Evolutionary conservation across 352 stramenopile genomes (phyloP).

Genomic region (Peronospora destructor): DNA sequence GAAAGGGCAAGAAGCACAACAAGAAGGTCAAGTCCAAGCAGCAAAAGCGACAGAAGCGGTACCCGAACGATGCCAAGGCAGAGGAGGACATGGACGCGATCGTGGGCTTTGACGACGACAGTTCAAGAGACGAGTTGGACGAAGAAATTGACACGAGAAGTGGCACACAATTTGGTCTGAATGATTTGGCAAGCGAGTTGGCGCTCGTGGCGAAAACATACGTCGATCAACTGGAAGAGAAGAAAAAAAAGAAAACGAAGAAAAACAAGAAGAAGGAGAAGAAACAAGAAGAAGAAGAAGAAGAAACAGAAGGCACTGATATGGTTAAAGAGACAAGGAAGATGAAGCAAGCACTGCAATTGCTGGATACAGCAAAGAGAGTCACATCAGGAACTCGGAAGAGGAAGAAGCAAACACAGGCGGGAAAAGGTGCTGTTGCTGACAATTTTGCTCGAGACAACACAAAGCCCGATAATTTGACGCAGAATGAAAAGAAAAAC

Average conservation of each 20-base stretch:
- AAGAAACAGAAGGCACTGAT: constrained; percentile 20
- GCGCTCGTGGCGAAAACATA: constrained; percentile 19
- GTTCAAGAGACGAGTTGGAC: constrained; percentile 20
- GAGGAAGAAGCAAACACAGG: constrained; percentile 16
- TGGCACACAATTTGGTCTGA: constrained; percentile 32
- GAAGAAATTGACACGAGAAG: constrained; percentile 22
- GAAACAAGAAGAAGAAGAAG: constrained; percentile 21
- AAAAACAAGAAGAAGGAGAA: constrained; percentile 6
- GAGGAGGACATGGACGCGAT: constrained; percentile 30
- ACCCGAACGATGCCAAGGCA: constrained; percentile 26
- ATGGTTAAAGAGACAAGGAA: constrained; percentile 10
- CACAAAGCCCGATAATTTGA: constrained; percentile 1
- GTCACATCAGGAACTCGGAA: constrained; percentile 7
- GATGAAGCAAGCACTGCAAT: constrained; percentile 5
- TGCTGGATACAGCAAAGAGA: constrained; percentile 13
- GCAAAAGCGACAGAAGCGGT: constrained; percentile 22
- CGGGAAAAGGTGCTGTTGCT: constrained; percentile 3
- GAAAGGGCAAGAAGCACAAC: constrained; percentile 11
- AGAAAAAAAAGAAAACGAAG: constrained; percentile 14
- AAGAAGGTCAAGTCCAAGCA: constrained; percentile 18
- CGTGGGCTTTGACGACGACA: constrained; percentile 28
- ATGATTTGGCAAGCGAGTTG: constrained; percentile 37
- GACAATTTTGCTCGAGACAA: constrained; percentile 1
- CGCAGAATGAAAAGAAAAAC: constrained; percentile 6
- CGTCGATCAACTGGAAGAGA: constrained; percentile 9